phyloP scores from a whole-genome alignment of 2,329 filamentous ascomycete genomes.

The Ampelomyces quisqualis region DNA sequence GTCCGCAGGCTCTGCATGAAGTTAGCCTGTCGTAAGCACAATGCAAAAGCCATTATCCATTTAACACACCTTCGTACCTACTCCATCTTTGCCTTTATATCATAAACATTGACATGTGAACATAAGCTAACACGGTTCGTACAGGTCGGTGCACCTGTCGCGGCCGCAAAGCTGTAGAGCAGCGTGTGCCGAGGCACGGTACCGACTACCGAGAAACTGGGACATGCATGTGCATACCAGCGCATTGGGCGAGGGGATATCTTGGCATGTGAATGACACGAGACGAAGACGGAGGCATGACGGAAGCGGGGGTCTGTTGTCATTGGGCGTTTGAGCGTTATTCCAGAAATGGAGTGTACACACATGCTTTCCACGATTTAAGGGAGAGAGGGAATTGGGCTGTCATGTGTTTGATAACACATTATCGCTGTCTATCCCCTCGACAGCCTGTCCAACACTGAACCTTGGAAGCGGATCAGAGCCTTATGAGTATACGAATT shows the following conservation, averaged over 20 bases:
- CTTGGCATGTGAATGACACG: not conserved
- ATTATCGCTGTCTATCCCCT: too few species aligned
- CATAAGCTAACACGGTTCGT: slow-evolving; percentile 10
- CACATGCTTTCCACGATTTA: too few species aligned
- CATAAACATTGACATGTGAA: slow-evolving; percentile 13
- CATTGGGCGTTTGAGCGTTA: not conserved
- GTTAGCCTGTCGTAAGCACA: slow-evolving; percentile 5
- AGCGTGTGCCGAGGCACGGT: slow-evolving; percentile 11
- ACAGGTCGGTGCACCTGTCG: slow-evolving; percentile 14
- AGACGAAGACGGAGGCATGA: not conserved
- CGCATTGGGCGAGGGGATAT: not conserved
- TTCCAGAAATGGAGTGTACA: too few species aligned
- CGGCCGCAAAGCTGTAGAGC: slow-evolving; percentile 16
- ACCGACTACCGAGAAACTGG: not conserved
- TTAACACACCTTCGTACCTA: too few species aligned
- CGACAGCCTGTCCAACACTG: too few species aligned
- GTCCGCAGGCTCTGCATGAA: slow-evolving; percentile 2
- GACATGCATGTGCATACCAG: not conserved
- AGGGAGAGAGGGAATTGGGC: too few species aligned
- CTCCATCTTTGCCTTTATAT: too few species aligned
- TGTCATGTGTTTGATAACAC: too few species aligned
- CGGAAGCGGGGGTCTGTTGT: not conserved
- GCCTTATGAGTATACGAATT: too few species aligned
- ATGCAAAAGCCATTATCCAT: too few species aligned
- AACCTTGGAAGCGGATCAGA: too few species aligned